phyloP scores from a whole-genome alignment of 1,284 basidiomycete genomes.

The Tilletia walkeri region DNA sequence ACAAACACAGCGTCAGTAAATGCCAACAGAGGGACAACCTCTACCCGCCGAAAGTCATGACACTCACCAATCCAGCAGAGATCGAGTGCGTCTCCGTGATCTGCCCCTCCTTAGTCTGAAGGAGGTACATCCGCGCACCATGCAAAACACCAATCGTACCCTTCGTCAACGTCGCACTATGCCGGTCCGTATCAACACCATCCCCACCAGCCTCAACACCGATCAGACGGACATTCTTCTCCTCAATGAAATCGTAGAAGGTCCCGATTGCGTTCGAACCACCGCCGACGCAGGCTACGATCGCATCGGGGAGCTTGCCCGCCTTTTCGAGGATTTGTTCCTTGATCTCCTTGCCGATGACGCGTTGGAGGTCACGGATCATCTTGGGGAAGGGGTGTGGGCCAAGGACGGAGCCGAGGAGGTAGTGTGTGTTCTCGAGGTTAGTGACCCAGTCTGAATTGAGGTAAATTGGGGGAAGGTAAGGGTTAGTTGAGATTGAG shows the following conservation, averaged over 20 bases:
- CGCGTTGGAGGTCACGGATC: constrained; percentile 93
- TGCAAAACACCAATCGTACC: constrained; percentile 93
- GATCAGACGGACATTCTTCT: constrained; percentile 46
- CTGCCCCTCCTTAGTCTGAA: constrained; percentile 84
- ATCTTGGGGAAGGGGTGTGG: constrained; percentile 99
- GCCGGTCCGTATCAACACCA: constrained; percentile 77
- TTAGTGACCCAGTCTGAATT: constrained; percentile 91
- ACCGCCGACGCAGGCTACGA: constrained; percentile 96
- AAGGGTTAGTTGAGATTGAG: too few species aligned
- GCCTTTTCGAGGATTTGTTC: constrained; percentile 71
- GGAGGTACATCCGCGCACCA: constrained; percentile 89
- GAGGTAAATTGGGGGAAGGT: too few species aligned
- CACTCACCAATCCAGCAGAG: constrained; percentile 72
- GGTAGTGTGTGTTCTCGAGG: constrained; percentile 80
- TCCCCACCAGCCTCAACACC: constrained; percentile 61
- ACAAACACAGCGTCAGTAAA: background rate
- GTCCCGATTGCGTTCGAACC: constrained; percentile 92
- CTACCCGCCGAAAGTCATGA: constrained; percentile 63
- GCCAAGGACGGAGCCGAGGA: constrained; percentile 94
- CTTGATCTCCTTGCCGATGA: constrained; percentile 95
- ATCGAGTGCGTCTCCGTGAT: constrained; percentile 97
- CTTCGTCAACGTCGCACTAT: constrained; percentile 87
- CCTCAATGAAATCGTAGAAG: constrained; percentile 47
- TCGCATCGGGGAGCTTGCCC: constrained; percentile 85
- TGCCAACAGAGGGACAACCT: background rate